phyloP scores from a whole-genome alignment of 2,329 filamentous ascomycete species.

The Pseudocercospora vitis region DNA sequence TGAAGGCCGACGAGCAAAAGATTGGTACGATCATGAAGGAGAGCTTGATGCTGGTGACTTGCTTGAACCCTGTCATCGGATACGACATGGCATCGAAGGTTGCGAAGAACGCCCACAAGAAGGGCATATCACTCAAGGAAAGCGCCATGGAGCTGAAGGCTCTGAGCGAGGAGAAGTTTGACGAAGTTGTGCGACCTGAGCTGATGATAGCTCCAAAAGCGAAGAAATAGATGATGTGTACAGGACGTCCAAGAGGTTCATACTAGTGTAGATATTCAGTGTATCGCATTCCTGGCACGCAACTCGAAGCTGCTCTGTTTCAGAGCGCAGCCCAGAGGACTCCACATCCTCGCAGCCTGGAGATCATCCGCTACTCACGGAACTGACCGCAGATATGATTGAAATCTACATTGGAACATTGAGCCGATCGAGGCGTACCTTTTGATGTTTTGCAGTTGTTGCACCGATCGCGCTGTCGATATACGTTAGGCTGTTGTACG shows the following conservation, averaged over 20 bases:
- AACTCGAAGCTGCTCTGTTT: too few species aligned
- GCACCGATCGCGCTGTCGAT: too few species aligned
- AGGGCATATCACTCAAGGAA: constrained; percentile 89
- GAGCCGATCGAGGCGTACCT: too few species aligned
- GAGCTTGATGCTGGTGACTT: constrained; percentile 97
- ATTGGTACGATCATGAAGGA: constrained; percentile 90
- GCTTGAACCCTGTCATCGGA: constrained; percentile 94
- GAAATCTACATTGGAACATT: too few species aligned
- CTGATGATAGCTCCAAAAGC: constrained; percentile 88
- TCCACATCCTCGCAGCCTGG: too few species aligned
- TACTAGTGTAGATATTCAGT: background rate
- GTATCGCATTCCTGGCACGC: too few species aligned
- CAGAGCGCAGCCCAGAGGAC: too few species aligned
- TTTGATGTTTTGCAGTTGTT: too few species aligned
- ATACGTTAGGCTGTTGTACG: too few species aligned
- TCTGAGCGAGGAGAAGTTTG: constrained; percentile 84
- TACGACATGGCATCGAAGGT: constrained; percentile 98
- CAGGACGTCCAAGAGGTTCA: background rate
- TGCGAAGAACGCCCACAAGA: constrained; percentile 98
- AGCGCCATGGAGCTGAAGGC: constrained; percentile 91
- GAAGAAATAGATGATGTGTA: constrained; percentile 47
- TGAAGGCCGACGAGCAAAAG: constrained; percentile 91
- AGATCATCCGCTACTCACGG: too few species aligned
- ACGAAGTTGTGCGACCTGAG: constrained; percentile 84
- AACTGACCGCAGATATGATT: too few species aligned